Base-by-base conservation (phyloP, 495 filamentous ascomycete species). In the Glonium stellatum region DNA sequence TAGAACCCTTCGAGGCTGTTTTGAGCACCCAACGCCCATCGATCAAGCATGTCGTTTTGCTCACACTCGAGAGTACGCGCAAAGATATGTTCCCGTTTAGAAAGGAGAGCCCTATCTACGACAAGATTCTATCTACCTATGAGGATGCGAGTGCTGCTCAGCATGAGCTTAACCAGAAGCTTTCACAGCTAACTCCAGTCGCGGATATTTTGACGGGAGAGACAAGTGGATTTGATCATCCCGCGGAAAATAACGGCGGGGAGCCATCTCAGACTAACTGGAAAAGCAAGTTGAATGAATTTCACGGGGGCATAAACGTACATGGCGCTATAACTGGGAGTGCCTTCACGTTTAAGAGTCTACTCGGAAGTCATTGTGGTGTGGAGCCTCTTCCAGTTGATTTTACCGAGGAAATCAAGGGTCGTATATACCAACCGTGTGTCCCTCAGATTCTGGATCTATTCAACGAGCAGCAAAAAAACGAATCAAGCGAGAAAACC, bases 351-450 rank as follows among this genome's bases (percentile, higher is more conserved):
- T 70, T 79, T n/a, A 78, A 79, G 60, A 77, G 74, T 54, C 56
- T 77, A 21, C 63, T 77, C 27, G 72, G 71, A 4, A 77, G 75
- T 44, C 75, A 78, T 46, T 79, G 77, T 41, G 76, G 76, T 37
- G 74, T 77, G 19, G 66, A 70, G 6, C 75, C 76, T 11, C 67
- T 79, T 15, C 72, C 75, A 4, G 77, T 78, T 3, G 77, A 79
- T 55, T 71, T 79, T 39, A 58, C 76, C 44, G 74, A 77, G 49
- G 77, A 79, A 58, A 75, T 73, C 57, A 64, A 75, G 23, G 62
- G 76, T 31, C 76, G 78, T 56, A 75, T 79, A 39, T 80, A 80
- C 52, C 76, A 80, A 56, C 78, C 78, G 0, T 80, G 78, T 55
- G 63, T 78, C 13, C 72, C 76, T 10, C 76, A 78, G 46, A 69